These are phyloP conservation scores for Megacollybia marginata DNA, from an alignment of 768 basidiomycete genomes.

Conservation along the genomic window DNA sequence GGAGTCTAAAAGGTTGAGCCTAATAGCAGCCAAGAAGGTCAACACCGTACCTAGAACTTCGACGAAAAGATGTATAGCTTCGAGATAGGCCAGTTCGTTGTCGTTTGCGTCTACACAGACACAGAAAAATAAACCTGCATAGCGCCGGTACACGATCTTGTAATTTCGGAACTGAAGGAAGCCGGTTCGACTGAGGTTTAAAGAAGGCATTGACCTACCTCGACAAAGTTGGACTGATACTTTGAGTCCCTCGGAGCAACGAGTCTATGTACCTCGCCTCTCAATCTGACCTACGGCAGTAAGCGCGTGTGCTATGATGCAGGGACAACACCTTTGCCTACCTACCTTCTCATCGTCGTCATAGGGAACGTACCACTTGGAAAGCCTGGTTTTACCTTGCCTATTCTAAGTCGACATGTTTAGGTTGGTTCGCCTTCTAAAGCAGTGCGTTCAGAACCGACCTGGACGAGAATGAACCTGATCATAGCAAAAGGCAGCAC, in stretches of 20 bases:
- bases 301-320: background rate
- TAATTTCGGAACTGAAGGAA: constrained; percentile 83
- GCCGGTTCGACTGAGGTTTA: background rate
- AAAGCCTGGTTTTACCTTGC: constrained; percentile 94
- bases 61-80: constrained; percentile 97
- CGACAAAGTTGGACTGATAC: constrained; percentile 98
- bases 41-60: constrained; percentile 79
- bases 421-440: background rate
- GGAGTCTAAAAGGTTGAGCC: constrained; percentile 51
- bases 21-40: constrained; percentile 1
- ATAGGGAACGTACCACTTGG: constrained; percentile 98
- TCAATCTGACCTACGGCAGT: constrained; percentile 65
- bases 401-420: constrained; percentile 64
- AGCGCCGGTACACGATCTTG: constrained; percentile 95
- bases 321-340: background rate
- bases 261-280: constrained; percentile 93
- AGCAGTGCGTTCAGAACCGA: constrained; percentile 19
- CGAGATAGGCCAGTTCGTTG: constrained; percentile 94
- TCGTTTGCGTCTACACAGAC: constrained; percentile 97
- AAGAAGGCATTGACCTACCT: constrained; percentile 44
- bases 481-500: constrained; percentile 54
- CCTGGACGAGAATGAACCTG: constrained; percentile 96
- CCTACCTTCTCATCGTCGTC: constrained; percentile 97
- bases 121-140: constrained; percentile 97
- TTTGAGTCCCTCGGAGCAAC: constrained; percentile 98